A percentile compares a stretch with the other conserved stretches of the same genome.
Evolutionary conservation across 306 rosid species (phyloP).

Genomic region (Lotus japonicus): DNA sequence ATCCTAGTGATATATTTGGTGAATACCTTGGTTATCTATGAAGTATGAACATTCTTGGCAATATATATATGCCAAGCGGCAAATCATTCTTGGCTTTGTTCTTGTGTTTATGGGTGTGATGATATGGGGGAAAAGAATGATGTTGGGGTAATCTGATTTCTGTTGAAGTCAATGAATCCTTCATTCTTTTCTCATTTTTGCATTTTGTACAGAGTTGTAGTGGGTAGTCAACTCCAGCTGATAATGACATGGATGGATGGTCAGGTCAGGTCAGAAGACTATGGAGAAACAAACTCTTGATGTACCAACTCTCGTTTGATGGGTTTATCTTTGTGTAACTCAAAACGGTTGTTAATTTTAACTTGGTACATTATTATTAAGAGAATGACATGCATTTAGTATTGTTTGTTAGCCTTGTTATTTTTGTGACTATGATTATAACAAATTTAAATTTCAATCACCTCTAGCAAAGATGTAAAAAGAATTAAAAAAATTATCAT

Average conservation of each 20-base stretch:
- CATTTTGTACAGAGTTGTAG: constrained; percentile 58
- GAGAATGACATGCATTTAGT: constrained; percentile 17
- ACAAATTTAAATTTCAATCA: neutral
- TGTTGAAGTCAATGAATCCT: constrained; percentile 35
- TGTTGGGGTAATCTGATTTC: constrained; percentile 32
- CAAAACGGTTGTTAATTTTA: constrained; percentile 23
- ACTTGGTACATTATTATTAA: constrained; percentile 20
- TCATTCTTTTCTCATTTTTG: constrained; percentile 38
- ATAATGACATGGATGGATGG: constrained; percentile 28
- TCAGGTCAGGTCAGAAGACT: constrained; percentile 18
- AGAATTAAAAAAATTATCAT: neutral
- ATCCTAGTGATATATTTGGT: constrained; percentile 24
- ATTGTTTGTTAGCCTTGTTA: neutral
- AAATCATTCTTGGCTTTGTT: constrained; percentile 98
- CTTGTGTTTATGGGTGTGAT: constrained; percentile 45
- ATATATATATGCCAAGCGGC: constrained; percentile 61
- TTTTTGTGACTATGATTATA: neutral
- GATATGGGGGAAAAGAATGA: constrained; percentile 35
- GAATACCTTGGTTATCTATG: constrained; percentile 37
- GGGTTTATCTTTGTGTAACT: constrained; percentile 20
- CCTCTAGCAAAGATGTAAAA: neutral
- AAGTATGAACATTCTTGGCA: constrained; percentile 41
- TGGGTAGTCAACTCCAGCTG: constrained; percentile 43
- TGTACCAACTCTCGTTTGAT: constrained; percentile 27
- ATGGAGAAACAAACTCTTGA: constrained; percentile 19